phyloP scores from a whole-genome alignment of 768 basidiomycete genomes.

The Lentinula sp. region DNA sequence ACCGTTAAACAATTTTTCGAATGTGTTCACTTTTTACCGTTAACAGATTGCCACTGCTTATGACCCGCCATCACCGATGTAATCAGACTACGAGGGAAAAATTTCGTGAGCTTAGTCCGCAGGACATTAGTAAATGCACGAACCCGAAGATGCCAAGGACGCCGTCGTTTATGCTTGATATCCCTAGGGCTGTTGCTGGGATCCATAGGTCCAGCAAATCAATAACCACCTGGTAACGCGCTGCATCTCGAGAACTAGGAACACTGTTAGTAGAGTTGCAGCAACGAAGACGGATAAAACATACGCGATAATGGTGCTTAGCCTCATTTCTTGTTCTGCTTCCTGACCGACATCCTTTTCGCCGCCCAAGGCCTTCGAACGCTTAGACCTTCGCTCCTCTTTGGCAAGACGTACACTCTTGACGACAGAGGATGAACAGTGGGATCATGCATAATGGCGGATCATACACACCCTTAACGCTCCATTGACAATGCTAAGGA shows the following conservation, averaged over 20 bases:
- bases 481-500: slow-evolving; percentile 70
- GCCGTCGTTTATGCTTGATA: slow-evolving; percentile 79
- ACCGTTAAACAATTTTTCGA: neutral
- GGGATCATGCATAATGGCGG: neutral
- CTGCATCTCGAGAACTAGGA: slow-evolving; percentile 53
- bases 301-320: slow-evolving; percentile 51
- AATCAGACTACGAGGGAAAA: slow-evolving; percentile 39
- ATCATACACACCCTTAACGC: slow-evolving; percentile 51
- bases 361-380: slow-evolving; percentile 36
- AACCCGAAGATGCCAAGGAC: slow-evolving; percentile 82
- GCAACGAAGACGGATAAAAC: slow-evolving; percentile 15
- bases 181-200: slow-evolving; percentile 77
- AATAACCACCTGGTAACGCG: slow-evolving; percentile 75
- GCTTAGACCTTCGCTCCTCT: slow-evolving; percentile 49
- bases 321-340: slow-evolving; percentile 57
- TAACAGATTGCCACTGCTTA: slow-evolving; percentile 58
- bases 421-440: neutral
- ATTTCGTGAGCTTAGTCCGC: neutral
- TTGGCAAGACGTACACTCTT: slow-evolving; percentile 58
- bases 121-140: slow-evolving; percentile 19
- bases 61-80: slow-evolving; percentile 67
- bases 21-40: slow-evolving; percentile 29
- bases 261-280: slow-evolving; percentile 8
- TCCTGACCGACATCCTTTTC: slow-evolving; percentile 69
- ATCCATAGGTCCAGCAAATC: slow-evolving; percentile 88